Percentiles rank a stretch among this genome's conserved stretches.
phyloP scores from a whole-genome alignment of 169 alveolate species.

The Plasmodium ovale region DNA sequence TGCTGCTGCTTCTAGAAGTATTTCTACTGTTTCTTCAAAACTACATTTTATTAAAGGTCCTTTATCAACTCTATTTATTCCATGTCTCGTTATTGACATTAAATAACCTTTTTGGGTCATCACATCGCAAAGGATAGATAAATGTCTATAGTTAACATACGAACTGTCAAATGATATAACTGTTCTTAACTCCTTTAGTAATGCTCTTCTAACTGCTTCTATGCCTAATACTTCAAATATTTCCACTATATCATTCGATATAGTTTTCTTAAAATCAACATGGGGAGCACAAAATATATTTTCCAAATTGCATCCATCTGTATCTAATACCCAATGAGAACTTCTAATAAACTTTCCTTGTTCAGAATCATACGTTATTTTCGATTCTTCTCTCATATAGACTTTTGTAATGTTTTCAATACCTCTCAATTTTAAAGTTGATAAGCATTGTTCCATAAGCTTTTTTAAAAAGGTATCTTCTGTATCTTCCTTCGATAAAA shows the following conservation, averaged over 20 bases:
- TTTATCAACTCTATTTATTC: constrained; percentile 98
- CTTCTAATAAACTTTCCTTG: constrained; percentile 91
- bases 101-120: constrained; percentile 99
- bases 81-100: constrained; percentile 99
- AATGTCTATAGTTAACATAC: constrained; percentile 99
- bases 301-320: constrained; percentile 98
- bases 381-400: constrained; percentile 96
- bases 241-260: constrained; percentile 98
- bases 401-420: constrained; percentile 94
- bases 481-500: constrained; percentile 82
- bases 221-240: constrained; percentile 96
- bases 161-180: constrained; percentile 94
- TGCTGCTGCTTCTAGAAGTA: constrained; percentile 98
- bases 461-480: constrained; percentile 91
- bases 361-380: constrained; percentile 90
- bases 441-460: constrained; percentile 90
- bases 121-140: constrained; percentile 98
- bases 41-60: constrained; percentile 99
- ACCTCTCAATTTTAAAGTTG: constrained; percentile 88
- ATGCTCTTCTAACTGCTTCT: constrained; percentile 99
- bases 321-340: constrained; percentile 98
- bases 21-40: constrained; percentile 99
- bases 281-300: constrained; percentile 92
- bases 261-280: constrained; percentile 95
- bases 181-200: constrained; percentile 96